Conservation (phyloP, 805 yeast genomes). For the Candida verbasci region DNA sequence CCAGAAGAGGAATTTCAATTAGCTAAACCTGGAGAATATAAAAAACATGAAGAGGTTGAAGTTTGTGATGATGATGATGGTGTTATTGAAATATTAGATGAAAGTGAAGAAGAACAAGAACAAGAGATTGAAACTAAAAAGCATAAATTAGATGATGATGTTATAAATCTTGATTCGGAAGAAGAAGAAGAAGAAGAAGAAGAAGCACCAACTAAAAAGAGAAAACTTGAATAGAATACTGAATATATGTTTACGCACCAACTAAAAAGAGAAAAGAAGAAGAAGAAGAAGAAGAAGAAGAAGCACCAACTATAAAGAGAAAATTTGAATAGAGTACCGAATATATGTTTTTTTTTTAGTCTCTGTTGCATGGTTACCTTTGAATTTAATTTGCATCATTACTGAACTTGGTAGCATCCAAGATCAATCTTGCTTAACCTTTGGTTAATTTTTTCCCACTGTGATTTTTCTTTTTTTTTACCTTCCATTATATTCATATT, state of each 20-base stretch:
- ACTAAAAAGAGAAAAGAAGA: too few species aligned
- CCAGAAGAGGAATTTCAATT: background rate
- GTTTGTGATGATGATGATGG: constrained; percentile 1
- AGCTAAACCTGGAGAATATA: constrained; percentile 8
- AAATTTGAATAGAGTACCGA: background rate
- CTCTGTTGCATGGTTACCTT: too few species aligned
- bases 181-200: constrained; percentile 12
- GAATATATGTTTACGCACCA: background rate
- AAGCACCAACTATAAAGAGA: constrained; percentile 10
- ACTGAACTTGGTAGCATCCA: background rate
- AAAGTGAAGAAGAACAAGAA: constrained; percentile 1
- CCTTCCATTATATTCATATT: background rate
- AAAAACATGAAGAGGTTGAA: constrained; percentile 8
- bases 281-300: constrained; percentile 8
- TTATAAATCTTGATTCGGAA: constrained; percentile 7
- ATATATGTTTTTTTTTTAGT: too few species aligned
- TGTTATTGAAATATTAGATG: background rate
- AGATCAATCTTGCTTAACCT: too few species aligned
- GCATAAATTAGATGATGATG: constrained; percentile 11
- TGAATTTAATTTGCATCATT: too few species aligned
- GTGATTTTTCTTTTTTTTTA: background rate
- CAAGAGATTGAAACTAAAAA: background rate
- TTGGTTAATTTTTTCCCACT: too few species aligned
- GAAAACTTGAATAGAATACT: constrained; percentile 3
- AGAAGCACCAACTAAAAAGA: constrained; percentile 10